These are phyloP conservation scores for Dendrobium officinale DNA, from an alignment of 106 monocot genomes.

Conservation along the genomic window DNA sequence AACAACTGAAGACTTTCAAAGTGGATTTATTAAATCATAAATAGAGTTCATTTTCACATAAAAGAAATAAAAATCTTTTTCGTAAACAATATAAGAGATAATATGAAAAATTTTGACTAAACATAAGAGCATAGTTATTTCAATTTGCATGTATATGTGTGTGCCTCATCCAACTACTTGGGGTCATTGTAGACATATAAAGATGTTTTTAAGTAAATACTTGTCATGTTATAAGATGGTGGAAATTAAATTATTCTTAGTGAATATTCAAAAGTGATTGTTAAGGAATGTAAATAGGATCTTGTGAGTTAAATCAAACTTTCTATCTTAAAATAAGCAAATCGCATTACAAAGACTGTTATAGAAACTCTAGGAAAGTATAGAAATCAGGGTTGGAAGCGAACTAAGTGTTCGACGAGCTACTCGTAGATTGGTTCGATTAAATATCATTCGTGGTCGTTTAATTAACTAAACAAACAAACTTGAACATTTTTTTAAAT, in stretches of 20 bases:
- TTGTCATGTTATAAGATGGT: background rate
- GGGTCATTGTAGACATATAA: background rate
- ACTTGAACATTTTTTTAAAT: no score
- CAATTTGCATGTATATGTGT: background rate
- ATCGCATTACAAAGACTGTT: background rate
- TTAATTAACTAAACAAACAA: no score
- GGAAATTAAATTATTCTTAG: background rate
- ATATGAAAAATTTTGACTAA: background rate
- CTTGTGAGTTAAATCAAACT: background rate
- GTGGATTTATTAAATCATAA: background rate
- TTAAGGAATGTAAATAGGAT: background rate
- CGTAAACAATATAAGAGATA: background rate
- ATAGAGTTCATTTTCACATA: background rate
- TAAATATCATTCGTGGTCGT: no score
- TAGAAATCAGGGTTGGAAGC: no score
- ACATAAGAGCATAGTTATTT: background rate
- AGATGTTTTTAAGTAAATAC: background rate
- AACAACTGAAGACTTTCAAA: background rate
- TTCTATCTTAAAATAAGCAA: background rate
- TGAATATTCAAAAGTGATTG: background rate
- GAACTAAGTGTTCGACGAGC: no score
- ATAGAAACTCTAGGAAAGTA: background rate
- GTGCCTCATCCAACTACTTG: background rate
- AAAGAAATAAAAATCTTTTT: background rate
- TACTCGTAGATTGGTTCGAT: no score